Evolutionary conservation across 139 green algal species (phyloP).

Genomic region (Pseudopediastrum boryanum): DNA sequence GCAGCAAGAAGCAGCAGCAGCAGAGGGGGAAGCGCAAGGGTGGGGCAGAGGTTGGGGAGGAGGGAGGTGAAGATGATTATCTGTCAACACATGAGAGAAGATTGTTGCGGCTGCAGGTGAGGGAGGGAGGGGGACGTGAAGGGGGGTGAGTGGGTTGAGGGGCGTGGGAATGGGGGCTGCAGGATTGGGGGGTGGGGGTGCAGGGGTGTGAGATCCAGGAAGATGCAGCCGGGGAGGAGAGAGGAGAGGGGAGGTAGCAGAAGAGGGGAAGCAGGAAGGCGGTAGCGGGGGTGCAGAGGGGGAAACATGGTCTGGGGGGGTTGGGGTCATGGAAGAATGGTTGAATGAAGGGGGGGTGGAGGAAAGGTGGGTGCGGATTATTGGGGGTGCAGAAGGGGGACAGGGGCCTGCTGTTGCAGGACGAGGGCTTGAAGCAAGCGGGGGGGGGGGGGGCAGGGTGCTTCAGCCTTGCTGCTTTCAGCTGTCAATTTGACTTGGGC

Average conservation of each 20-base stretch:
- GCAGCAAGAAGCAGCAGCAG: too few species aligned
- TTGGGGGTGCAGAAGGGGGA: too few species aligned
- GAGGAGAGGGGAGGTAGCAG: too few species aligned
- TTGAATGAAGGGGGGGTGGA: too few species aligned
- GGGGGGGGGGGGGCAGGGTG: too few species aligned
- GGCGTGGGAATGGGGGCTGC: background rate
- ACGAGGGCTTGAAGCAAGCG: too few species aligned
- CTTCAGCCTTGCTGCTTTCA: too few species aligned
- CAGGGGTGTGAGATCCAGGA: background rate
- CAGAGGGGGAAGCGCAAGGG: background rate
- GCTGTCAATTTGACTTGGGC: too few species aligned
- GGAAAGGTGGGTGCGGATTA: too few species aligned
- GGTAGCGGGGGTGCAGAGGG: background rate
- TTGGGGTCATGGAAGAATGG: too few species aligned
- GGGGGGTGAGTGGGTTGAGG: background rate
- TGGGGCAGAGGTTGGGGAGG: slow-evolving; percentile 19
- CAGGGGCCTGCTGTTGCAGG: too few species aligned
- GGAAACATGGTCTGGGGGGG: background rate
- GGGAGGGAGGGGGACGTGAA: background rate
- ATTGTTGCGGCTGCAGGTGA: slow-evolving; percentile 62
- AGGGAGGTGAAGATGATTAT: slow-evolving; percentile 34
- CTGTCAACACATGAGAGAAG: slow-evolving; percentile 74
- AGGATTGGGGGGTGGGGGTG: background rate
- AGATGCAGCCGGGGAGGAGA: background rate
- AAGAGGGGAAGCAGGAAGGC: too few species aligned